Percentiles rank a stretch among this genome's conserved stretches.
Conservation (phyloP, 306 rosid species). For the Clitoria ternatea region DNA sequence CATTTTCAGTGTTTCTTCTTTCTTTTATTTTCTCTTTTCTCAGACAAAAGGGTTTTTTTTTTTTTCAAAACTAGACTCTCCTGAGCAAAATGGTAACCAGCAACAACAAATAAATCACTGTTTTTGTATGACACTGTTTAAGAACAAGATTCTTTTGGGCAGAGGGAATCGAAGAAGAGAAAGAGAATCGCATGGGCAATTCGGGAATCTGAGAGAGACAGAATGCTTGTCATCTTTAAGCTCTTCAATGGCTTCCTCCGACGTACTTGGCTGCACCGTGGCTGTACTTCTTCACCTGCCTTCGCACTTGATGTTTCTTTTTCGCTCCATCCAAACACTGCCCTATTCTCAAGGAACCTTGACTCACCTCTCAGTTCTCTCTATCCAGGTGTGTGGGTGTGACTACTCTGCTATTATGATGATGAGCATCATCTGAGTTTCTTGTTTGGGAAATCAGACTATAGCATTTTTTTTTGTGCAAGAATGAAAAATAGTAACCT, state of each 20-base stretch:
- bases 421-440: too few species aligned
- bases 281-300: constrained; percentile 68
- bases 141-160: too few species aligned
- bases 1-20: too few species aligned
- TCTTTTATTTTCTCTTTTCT: too few species aligned
- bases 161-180: background rate
- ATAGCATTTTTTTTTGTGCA: background rate
- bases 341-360: constrained; percentile 43
- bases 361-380: constrained; percentile 55
- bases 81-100: too few species aligned
- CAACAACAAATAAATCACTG: too few species aligned
- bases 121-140: too few species aligned
- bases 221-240: constrained; percentile 45
- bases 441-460: background rate
- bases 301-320: constrained; percentile 42
- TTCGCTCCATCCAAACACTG: background rate
- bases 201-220: background rate
- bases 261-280: constrained; percentile 40
- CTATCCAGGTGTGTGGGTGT: constrained; percentile 34
- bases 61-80: too few species aligned
- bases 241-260: constrained; percentile 47
- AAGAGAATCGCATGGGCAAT: background rate
- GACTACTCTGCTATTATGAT: background rate
- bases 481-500: background rate
- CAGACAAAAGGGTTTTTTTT: too few species aligned